phyloP scores from a whole-genome alignment of 2,329 filamentous ascomycete species.

The Fusarium pilosicola region DNA sequence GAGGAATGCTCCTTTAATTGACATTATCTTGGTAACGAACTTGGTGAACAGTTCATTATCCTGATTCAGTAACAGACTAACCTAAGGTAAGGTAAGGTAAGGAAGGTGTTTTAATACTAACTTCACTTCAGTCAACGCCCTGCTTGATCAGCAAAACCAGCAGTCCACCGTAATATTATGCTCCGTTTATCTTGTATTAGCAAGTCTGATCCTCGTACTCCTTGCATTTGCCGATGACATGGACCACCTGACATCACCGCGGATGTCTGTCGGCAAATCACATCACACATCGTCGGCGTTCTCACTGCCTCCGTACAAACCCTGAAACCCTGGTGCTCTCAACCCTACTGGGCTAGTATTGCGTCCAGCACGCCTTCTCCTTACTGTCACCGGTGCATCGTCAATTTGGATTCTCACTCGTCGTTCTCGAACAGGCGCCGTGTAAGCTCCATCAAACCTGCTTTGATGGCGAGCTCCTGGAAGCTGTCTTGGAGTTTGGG shows the following conservation, averaged over 20 bases:
- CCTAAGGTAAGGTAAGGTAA: neutral
- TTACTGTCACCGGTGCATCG: neutral
- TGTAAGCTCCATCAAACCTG: conserved; percentile 35
- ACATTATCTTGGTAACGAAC: neutral
- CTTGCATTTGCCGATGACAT: neutral
- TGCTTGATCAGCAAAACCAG: neutral
- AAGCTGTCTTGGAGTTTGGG: conserved; percentile 38
- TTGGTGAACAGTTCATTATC: neutral
- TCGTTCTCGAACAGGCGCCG: conserved; percentile 29
- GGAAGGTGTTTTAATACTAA: neutral
- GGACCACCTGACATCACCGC: conserved; percentile 10
- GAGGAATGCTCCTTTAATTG: conserved; percentile 2
- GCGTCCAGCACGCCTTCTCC: conserved; percentile 35
- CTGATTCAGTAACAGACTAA: neutral
- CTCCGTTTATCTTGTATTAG: conserved; percentile 8
- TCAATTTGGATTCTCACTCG: conserved; percentile 3
- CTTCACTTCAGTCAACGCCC: neutral
- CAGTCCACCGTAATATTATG: conserved; percentile 1
- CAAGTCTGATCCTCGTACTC: conserved; percentile 8
- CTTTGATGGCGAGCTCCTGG: conserved; percentile 42
- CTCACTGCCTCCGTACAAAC: conserved; percentile 60
- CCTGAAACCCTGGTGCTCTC: conserved; percentile 55
- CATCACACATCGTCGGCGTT: conserved; percentile 55
- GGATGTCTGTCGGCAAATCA: conserved; percentile 17
- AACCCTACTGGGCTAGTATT: conserved; percentile 52